A percentile compares a stretch with the other conserved stretches of the same genome.
phyloP scores from a whole-genome alignment of 495 filamentous ascomycete species.

The Echria macrotheca region DNA sequence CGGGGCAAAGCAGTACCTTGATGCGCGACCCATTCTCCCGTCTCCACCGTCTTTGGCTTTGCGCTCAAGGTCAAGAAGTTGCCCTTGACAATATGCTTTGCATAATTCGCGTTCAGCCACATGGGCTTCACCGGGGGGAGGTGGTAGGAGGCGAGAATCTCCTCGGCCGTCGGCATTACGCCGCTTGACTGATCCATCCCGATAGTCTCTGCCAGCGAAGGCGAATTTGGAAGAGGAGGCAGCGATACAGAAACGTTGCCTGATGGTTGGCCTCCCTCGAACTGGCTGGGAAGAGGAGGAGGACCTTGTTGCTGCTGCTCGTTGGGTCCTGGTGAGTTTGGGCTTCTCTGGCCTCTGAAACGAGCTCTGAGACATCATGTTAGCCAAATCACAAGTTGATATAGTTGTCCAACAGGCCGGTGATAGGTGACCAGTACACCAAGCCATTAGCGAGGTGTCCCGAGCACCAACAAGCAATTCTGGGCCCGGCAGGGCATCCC shows the following conservation, averaged over 20 bases:
- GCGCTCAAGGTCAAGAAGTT: constrained; percentile 93
- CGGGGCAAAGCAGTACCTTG: constrained; percentile 69
- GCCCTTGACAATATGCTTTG: constrained; percentile 84
- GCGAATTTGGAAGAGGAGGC: constrained; percentile 27
- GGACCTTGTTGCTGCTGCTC: constrained; percentile 13
- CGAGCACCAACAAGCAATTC: no score
- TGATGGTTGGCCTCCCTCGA: constrained; percentile 17
- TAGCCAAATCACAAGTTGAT: constrained; percentile 1
- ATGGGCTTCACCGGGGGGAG: constrained; percentile 39
- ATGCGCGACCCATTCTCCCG: constrained; percentile 91
- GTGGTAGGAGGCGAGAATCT: constrained; percentile 46
- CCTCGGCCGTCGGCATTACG: constrained; percentile 36
- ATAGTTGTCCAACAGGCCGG: no score
- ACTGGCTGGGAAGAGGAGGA: not conserved
- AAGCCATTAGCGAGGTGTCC: no score
- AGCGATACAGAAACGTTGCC: constrained; percentile 20
- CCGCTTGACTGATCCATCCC: constrained; percentile 33
- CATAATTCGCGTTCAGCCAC: constrained; percentile 62
- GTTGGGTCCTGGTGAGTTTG: constrained; percentile 23
- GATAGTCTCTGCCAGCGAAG: constrained; percentile 31
- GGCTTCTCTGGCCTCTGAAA: constrained; percentile 28
- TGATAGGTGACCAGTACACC: no score
- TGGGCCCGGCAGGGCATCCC: no score
- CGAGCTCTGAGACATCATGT: constrained; percentile 20
- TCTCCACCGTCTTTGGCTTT: constrained; percentile 85